Evolutionary conservation across 2,329 filamentous ascomycete species (phyloP), one percentile per base, ranked within the genome.

Genomic region (Exophiala aquamarina): DNA sequence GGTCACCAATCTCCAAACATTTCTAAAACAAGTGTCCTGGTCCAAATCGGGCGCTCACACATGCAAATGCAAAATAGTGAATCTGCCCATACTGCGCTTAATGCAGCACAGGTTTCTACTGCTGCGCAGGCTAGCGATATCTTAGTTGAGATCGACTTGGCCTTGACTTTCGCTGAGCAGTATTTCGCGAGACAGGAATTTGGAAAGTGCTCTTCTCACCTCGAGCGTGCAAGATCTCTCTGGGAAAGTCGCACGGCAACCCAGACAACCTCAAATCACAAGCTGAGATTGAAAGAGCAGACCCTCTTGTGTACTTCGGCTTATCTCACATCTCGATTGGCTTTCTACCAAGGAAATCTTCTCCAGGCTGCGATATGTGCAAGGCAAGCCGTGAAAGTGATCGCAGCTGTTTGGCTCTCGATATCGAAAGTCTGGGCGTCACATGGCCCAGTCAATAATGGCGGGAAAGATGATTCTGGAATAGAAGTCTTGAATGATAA

Each of bases 101-200:
- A 76, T 1, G 75, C 77, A 44, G 81, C 82, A 3, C 76, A 83
- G 52, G 66, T 70, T 15, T 74, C 77, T 41, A 55, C 76, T 4
- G 60, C 63, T 9, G 64, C 63, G 7, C 65, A 66, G 32, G 63
- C 64, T 1, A 56, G 73, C 2, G 71, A 74, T 3, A 65, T 68
- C 8, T 66, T 76, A 40, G 70, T 74, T 11, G 67, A 64, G 20
- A 57, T 85, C 11, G 71, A 74, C 26, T 86, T 86, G 63, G 79
- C 90, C 55, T 69, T 95, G 5, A 81, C 83, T 0, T 82, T 84
- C 51, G 83, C 87, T 1, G 88, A 95, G 63, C 89, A 90, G 63
- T 74, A 84, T 20, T 71, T 91, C 14, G 78, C 79, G 1, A 77
- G 84, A 10, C 86, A 85, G 8, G 81, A 83, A 40, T 69, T 79